Evolutionary conservation across 169 alveolate species (phyloP), one percentile per base, ranked within the genome.

Genomic region (Fabrea salina): DNA sequence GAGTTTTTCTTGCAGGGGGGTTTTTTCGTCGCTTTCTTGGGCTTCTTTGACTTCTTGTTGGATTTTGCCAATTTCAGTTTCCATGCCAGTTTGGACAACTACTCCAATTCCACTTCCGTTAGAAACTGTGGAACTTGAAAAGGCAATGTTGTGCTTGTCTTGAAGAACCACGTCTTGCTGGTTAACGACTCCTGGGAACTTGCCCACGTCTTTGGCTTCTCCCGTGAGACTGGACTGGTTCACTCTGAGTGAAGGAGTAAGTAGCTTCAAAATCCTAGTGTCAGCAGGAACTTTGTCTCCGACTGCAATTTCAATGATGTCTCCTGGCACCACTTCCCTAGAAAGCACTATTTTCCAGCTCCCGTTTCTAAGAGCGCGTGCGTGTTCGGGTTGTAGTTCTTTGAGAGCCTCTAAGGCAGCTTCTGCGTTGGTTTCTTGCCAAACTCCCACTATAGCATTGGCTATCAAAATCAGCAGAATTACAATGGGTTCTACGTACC

Each of bases 201-300:
- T 49, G 35, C 27, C 11, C 8, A 54, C 39, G 30, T 56, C 90
- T 84, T 75, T 86, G 5, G 99, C 91, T 79, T 98, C 99, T 56
- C 99, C 99, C 4, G 99, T 98, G 35, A 98, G 94, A 70, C 97
- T 77, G 92, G 96, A 76, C 83, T 98, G 98, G 82, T 97, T 99
- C 1, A 96, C 97, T 56, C 97, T 93, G 33, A 97, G 88, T 30
- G 98, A 92, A 5, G 99, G 94, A 16, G 99, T 95, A 56, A 87
- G 92, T 33, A 98, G 82, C 70, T 93, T 84, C 53, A 95, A 91
- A n/a, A 97, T 90, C 56, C 99, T 93, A 30, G 96, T 85, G 88
- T 98, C 99, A 1, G 99, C 99, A 0, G 99, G 99, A 0, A 97
- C 95, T 89, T 96, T 96, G 86, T 98, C 99, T 2, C 99, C 99